Base-by-base conservation (phyloP, 768 basidiomycete species). In the Clitopilus passeckerianus region DNA sequence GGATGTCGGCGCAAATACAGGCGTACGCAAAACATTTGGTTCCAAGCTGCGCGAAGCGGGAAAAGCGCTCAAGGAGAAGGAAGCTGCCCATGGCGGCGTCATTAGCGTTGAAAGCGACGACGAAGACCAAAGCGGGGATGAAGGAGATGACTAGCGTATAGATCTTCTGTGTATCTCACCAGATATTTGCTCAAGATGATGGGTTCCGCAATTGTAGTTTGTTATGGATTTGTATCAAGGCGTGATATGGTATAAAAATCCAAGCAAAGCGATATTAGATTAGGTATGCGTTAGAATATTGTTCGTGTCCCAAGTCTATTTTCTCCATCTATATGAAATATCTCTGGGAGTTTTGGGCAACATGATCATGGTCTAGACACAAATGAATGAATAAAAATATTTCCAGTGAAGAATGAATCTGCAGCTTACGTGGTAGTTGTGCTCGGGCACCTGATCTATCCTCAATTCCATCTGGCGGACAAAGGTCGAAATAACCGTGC, bases 1-100 rank as follows among this genome's bases (percentile, higher is more conserved):
- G 96, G 96, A 99, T 67, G 82, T 96, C 41, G 91, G 87, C 9
- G 83, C 91, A 5, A 98, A 92, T 69, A 74, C 79, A 16, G 91
- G 91, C 23, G 92, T 86, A 9, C 80, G 95, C 53, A 92, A 91
- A 68, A 87, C 88, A 0, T 95, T 98, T 57, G 87, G 85, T 0
- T 73, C 81, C 6, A 93, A 95, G 72, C 75, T 99, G 33, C 78
- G 80, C 16, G 84, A 85, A 61, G 86, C 88, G 2, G 93, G 93
- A 0, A 82, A 80, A 63, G 77, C 75, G 9, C 61, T 95, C 43
- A 85, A 79, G 68, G 90, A 90, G 67, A 87, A 80, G 65, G 77
- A 78, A 34, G 74, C 69, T 7, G 74, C 77, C 5, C 71, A 71
- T 34, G 86, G 82, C 2, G 90, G 87, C n/a, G 75, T 92, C 8